phyloP scores from a whole-genome alignment of 345 rosid genomes.

The Populus ilicifolia region DNA sequence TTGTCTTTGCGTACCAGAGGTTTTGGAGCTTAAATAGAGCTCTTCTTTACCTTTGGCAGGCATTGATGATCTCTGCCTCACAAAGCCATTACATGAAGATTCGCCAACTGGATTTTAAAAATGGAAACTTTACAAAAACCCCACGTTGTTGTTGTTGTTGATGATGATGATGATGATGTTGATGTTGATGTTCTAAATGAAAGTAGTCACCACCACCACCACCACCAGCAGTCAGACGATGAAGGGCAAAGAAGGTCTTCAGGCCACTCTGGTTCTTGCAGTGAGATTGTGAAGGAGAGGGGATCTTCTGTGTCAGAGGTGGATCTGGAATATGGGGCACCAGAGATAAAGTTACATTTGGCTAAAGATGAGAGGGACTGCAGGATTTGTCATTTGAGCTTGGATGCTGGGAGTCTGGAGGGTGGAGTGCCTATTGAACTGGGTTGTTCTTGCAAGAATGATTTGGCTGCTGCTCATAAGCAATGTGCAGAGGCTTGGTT shows the following conservation, averaged over 20 bases:
- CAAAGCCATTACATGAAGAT: constrained; percentile 49
- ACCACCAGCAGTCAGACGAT: constrained; percentile 14
- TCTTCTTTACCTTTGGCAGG: constrained; percentile 4
- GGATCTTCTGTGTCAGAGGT: constrained; percentile 19
- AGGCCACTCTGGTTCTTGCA: constrained; percentile 18
- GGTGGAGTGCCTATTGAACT: constrained; percentile 28
- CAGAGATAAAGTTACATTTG: constrained; percentile 31
- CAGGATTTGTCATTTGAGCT: constrained; percentile 32
- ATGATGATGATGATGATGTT: not conserved
- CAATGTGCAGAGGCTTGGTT: constrained; percentile 37
- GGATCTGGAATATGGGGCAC: constrained; percentile 26
- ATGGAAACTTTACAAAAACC: constrained; percentile 46
- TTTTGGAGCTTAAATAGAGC: not conserved
- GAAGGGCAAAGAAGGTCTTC: constrained; percentile 28
- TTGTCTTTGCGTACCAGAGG: not conserved
- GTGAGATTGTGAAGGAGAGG: constrained; percentile 26
- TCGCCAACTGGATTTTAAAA: constrained; percentile 30
- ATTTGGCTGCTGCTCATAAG: constrained; percentile 34
- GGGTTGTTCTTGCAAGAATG: constrained; percentile 34
- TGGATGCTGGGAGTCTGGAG: constrained; percentile 21
- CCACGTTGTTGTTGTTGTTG: constrained; percentile 27
- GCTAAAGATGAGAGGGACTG: constrained; percentile 25
- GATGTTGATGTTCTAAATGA: constrained; percentile 7
- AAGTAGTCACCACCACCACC: not conserved
- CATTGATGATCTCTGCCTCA: constrained; percentile 37